phyloP scores from a whole-genome alignment of 495 filamentous ascomycete genomes.

The Thermothielavioides terrestris region DNA sequence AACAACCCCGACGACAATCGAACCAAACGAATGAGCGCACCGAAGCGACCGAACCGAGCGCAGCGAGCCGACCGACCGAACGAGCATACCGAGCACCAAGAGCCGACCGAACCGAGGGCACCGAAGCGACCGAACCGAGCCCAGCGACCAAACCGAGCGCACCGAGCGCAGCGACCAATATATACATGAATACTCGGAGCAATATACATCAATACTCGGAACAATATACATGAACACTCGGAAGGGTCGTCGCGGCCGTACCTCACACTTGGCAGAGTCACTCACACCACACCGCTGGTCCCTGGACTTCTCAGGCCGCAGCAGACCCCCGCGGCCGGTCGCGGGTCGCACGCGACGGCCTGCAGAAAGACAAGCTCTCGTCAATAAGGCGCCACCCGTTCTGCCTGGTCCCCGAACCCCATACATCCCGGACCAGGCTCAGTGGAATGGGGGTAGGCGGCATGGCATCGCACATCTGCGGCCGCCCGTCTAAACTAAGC shows the following conservation, averaged over 20 bases:
- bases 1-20: neutral
- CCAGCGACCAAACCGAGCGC: no score
- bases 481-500: slow-evolving; percentile 4
- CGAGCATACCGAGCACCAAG: no score
- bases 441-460: slow-evolving; percentile 1
- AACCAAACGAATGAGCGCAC: no score
- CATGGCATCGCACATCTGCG: neutral
- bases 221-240: neutral
- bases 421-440: neutral
- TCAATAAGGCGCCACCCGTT: slow-evolving; percentile 1
- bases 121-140: no score
- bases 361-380: neutral
- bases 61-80: no score
- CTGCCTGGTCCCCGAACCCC: neutral
- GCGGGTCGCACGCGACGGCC: neutral
- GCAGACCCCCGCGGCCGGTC: neutral
- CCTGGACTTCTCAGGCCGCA: neutral
- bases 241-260: neutral
- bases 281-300: neutral
- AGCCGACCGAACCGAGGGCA: no score
- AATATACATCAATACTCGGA: no score
- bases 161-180: no score
- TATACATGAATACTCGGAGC: no score
- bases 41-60: no score
- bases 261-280: slow-evolving; percentile 6